Base-by-base conservation (phyloP, 2,329 filamentous ascomycete species). In the Fusarium pseudograminearum region DNA sequence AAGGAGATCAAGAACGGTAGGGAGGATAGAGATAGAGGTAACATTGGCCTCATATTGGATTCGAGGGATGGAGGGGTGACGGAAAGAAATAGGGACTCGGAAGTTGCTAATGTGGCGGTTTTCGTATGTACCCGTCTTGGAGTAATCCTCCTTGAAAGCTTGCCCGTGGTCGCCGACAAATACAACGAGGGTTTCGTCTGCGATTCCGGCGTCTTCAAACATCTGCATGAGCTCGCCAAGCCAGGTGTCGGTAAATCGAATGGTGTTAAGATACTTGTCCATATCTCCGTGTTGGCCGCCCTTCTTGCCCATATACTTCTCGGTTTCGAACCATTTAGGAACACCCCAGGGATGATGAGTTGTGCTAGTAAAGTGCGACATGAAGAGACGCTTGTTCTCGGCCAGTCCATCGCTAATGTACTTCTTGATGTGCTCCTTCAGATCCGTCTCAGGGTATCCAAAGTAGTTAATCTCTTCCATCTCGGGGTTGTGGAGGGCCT, bases 331-430 rank as follows among this genome's bases (percentile, higher is more conserved):
- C 67, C 64, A 73, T 47, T 73, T 65, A 15, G 70, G 70, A 4
- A 70, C 52, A 2, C 67, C 67, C 70, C 70, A 79, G 3, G 77
- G 76, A 42, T 79, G 78, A 46, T 80, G 78, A 3, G 74, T 76
- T 26, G 77, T 79, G 66, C 78, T 78, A 22, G 78, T 80, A 11
- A 80, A 69, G 41, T 80, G 78, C 3, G 77, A 74, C 38, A 79
- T 64, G 47, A 79, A 80, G 14, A 79, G 61, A 16, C 78, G 74
- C 57, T 78, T 74, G 11, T 78, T 70, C 28, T 77, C 75, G 26
- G 73, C 66, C 44, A 76, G 73, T 16, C 77, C 76, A 4, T 73
- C 65, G 1, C 50, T 58, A 33, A 79, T 78, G 8, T 67, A 75
- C 41, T 79, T 76, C n/a, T 62, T 71, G 22, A 79, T 71, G 45